These are phyloP conservation scores for Hypoxylon subgilvum DNA, from an alignment of 495 filamentous ascomycete genomes.

Conservation along the genomic window DNA sequence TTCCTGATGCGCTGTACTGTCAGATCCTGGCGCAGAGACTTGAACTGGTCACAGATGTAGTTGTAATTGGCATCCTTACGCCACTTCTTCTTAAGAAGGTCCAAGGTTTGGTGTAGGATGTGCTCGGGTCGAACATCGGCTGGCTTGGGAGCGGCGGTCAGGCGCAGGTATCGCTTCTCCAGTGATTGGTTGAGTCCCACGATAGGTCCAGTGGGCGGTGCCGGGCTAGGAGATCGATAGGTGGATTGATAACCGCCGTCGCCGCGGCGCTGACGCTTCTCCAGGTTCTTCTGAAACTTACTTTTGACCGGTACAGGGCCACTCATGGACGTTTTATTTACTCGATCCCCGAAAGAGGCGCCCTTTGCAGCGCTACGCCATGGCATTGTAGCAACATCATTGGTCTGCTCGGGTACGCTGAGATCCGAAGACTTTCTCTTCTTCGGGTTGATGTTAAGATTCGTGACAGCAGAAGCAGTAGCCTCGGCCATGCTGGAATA, in stretches of 20 bases:
- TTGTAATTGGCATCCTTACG: conserved; percentile 89
- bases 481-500: too few relatives aligned
- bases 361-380: conserved; percentile 75
- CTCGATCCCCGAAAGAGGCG: conserved; percentile 76
- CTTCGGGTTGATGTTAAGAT: too few relatives aligned
- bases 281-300: conserved; percentile 88
- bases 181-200: conserved; percentile 83
- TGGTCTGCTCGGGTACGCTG: conserved; percentile 46
- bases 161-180: conserved; percentile 92
- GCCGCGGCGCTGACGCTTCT: conserved; percentile 88
- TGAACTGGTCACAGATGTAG: conserved; percentile 99
- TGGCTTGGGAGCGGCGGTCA: conserved; percentile 87
- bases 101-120: conserved; percentile 81
- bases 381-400: conserved; percentile 59
- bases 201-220: conserved; percentile 74
- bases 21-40: conserved; percentile 96
- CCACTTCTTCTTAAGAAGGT: conserved; percentile 93
- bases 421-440: conserved; percentile 83
- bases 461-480: conserved; percentile 2
- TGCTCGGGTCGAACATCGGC: conserved; percentile 83
- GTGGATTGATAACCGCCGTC: conserved; percentile 69
- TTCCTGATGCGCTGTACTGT: conserved; percentile 97
- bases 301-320: conserved; percentile 61
- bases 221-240: conserved; percentile 66
- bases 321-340: conserved; percentile 63